Evolutionary conservation across 768 basidiomycete genomes (phyloP).

Genomic region (Infundibulicybe gibba): DNA sequence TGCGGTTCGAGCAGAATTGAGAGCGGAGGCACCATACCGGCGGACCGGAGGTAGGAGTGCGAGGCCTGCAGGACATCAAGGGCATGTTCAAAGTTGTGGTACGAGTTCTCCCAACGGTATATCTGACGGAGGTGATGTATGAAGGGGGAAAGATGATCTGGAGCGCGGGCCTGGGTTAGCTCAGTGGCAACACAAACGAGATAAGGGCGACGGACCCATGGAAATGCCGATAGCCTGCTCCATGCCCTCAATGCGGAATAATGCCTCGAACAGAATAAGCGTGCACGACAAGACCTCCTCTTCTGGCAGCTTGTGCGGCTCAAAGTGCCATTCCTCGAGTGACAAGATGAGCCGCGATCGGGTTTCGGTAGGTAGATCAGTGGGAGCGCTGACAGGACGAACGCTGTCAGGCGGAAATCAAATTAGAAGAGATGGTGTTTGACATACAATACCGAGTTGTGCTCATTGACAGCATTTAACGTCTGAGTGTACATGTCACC

Average conservation of each 20-base stretch:
- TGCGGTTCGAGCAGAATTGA: conserved; percentile 55
- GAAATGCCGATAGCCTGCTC: conserved; percentile 51
- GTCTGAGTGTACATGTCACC: conserved; percentile 86
- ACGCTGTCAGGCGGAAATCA: background rate
- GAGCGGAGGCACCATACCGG: conserved; percentile 79
- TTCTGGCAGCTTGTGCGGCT: conserved; percentile 79
- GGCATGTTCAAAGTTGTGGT: conserved; percentile 98
- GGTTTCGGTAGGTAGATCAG: conserved; percentile 42
- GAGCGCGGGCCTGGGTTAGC: conserved; percentile 9
- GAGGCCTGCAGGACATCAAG: conserved; percentile 94
- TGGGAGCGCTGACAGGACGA: conserved; percentile 33
- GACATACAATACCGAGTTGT: conserved; percentile 40
- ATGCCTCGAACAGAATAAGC: conserved; percentile 80
- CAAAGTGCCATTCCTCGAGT: conserved; percentile 85
- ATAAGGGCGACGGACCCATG: conserved; percentile 42
- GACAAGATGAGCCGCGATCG: conserved; percentile 62
- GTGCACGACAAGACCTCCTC: conserved; percentile 82
- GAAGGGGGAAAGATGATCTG: conserved; percentile 75
- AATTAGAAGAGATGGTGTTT: conserved; percentile 1
- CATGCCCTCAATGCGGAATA: conserved; percentile 80
- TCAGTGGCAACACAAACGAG: conserved; percentile 10
- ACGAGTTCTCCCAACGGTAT: conserved; percentile 88
- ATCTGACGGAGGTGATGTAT: conserved; percentile 87
- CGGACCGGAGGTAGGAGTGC: conserved; percentile 77
- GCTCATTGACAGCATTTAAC: conserved; percentile 62